These are phyloP conservation scores for Marasmius fiardii DNA, from an alignment of 1,284 basidiomycete genomes.

Conservation along the genomic window DNA sequence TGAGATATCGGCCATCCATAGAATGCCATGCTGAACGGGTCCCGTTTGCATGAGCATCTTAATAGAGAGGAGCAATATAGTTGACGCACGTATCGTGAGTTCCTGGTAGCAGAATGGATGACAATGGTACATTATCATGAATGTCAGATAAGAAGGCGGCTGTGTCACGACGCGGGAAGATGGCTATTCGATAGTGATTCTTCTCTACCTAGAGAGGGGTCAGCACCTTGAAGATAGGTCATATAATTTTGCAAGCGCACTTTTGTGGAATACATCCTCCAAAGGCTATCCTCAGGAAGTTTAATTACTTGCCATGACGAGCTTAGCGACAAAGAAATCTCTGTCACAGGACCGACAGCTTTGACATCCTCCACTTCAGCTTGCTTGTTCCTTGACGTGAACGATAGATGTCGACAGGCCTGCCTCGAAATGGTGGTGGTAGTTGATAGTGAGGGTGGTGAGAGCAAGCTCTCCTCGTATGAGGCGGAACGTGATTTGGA, in stretches of 20 bases:
- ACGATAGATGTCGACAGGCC: neutral
- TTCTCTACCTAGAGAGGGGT: constrained; percentile 29
- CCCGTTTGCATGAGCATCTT: constrained; percentile 1
- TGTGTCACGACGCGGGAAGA: constrained; percentile 55
- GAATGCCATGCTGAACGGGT: constrained; percentile 63
- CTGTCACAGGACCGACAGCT: neutral
- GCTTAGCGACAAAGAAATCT: neutral
- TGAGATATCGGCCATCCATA: constrained; percentile 80
- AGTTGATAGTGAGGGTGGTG: neutral
- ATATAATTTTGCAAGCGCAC: constrained; percentile 29
- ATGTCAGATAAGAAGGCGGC: constrained; percentile 64
- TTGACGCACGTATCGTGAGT: constrained; percentile 67
- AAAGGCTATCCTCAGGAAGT: constrained; percentile 44
- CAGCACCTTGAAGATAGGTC: neutral
- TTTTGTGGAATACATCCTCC: constrained; percentile 50
- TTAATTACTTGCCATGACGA: constrained; percentile 40
- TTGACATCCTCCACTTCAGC: neutral
- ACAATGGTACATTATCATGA: constrained; percentile 62
- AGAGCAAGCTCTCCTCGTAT: neutral
- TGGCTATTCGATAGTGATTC: constrained; percentile 41
- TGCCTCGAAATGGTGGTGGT: neutral
- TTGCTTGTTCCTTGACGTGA: neutral
- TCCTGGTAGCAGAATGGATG: constrained; percentile 64
- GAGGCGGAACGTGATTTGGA: neutral
- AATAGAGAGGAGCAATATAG: neutral